Percentiles rank a stretch among this genome's conserved stretches.
phyloP scores from a whole-genome alignment of 352 stramenopile genomes.

The Phytopythium ostracodes region DNA sequence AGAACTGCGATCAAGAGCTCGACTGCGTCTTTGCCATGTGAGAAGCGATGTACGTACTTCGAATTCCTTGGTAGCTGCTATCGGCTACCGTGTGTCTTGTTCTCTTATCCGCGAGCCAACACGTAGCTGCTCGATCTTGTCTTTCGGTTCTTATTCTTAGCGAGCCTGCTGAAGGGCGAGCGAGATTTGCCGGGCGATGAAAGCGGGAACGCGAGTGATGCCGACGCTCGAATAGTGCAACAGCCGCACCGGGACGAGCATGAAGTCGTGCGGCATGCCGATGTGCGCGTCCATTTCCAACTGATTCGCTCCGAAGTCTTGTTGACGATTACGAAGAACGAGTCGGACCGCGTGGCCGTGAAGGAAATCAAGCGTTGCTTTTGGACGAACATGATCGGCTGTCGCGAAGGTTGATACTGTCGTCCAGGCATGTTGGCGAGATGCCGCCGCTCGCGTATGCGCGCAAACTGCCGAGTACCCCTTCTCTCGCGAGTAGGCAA shows the following conservation, averaged over 20 bases:
- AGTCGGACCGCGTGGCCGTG: constrained; percentile 20
- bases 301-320: constrained; percentile 9
- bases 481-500: constrained; percentile 16
- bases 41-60: not conserved
- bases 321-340: constrained; percentile 12
- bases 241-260: constrained; percentile 24
- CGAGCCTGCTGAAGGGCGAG: not conserved
- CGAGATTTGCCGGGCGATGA: constrained; percentile 13
- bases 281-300: constrained; percentile 26
- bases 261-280: constrained; percentile 29
- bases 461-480: not conserved
- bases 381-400: constrained; percentile 37
- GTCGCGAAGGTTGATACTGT: constrained; percentile 23
- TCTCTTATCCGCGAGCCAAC: not conserved
- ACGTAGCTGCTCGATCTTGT: not conserved
- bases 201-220: constrained; percentile 13
- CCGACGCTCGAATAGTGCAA: constrained; percentile 21
- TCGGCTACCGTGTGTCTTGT: not conserved
- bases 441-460: constrained; percentile 7
- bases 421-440: not conserved
- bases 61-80: not conserved
- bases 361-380: constrained; percentile 24
- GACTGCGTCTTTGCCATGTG: not conserved
- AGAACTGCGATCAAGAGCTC: not conserved
- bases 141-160: not conserved